phyloP scores from a whole-genome alignment of 2,329 filamentous ascomycete genomes.

The Camptophora hylomeconis region DNA sequence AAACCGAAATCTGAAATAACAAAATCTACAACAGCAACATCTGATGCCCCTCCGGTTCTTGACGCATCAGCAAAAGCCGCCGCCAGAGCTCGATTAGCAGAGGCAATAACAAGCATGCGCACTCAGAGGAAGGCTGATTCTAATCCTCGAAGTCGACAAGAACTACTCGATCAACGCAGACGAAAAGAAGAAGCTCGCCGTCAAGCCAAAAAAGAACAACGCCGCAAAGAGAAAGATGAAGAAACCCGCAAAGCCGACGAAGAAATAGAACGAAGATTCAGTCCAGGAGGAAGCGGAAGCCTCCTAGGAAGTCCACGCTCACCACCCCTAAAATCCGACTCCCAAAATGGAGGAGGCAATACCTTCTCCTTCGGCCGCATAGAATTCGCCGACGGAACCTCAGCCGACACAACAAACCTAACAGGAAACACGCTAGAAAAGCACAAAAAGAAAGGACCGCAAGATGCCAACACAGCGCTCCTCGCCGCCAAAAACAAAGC shows the following conservation, averaged over 20 bases:
- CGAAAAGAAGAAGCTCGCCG: slow-evolving; percentile 79
- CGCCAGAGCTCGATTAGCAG: slow-evolving; percentile 58
- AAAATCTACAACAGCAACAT: slow-evolving; percentile 14
- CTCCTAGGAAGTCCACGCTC: slow-evolving; percentile 42
- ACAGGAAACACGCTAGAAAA: slow-evolving; percentile 43
- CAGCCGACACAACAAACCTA: slow-evolving; percentile 58
- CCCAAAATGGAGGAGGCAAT: slow-evolving; percentile 27
- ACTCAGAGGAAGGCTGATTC: slow-evolving; percentile 80
- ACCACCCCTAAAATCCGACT: slow-evolving; percentile 23
- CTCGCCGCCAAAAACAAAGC: slow-evolving; percentile 76
- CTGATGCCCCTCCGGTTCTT: slow-evolving; percentile 46
- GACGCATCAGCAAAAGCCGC: slow-evolving; percentile 51
- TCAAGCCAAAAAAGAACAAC: slow-evolving; percentile 75
- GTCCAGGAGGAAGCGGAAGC: slow-evolving; percentile 45
- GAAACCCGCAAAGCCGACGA: slow-evolving; percentile 53
- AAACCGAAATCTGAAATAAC: slow-evolving; percentile 12
- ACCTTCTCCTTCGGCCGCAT: slow-evolving; percentile 85
- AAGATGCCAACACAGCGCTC: slow-evolving; percentile 76
- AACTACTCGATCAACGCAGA: slow-evolving; percentile 79
- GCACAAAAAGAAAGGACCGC: slow-evolving; percentile 67
- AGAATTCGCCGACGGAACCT: slow-evolving; percentile 76
- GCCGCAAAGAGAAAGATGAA: slow-evolving; percentile 64
- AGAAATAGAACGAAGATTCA: slow-evolving; percentile 40
- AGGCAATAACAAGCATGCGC: slow-evolving; percentile 72
- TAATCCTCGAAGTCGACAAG: slow-evolving; percentile 70